Evolutionary conservation across 176 grass and related monocot genomes (phyloP), one percentile per base, ranked within the genome.

Genomic region (Carex littledalei): DNA sequence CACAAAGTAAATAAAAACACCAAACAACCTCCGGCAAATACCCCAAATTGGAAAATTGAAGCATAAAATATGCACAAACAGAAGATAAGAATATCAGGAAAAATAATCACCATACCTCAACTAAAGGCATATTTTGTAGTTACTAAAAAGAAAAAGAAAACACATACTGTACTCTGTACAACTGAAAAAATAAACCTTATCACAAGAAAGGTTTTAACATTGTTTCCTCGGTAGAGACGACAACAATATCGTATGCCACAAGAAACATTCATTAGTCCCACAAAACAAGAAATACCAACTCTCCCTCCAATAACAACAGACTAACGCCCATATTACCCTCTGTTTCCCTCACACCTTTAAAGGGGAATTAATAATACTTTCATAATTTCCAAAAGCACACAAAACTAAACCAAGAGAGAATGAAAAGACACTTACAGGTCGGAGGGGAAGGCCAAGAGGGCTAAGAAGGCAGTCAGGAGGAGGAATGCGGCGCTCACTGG

Each of bases 391-490:
- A 66, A 7, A 43, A 82, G 59, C 22, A 67, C 21, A 71, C 37
- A 4, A 11, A 56, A 32, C 15, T 22, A 56, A 50, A 78, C 74
- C 3, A 81, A 67, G 24, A 73, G 20, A 64, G 45, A 31, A 86
- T 47, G 18, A 84, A 58, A 29, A 12, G 67, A 47, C 62, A 89
- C 91, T 91, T 87, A 99, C 97, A 45, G 91, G 91, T 50, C 97
- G 93, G 79, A 99, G 88, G 56, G 97, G 97, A 88, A 99, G 91
- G 81, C 97, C 97, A 81, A 96, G 72, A 86, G 97, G 91, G 84
- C 93, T 96, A 60, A 99, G 88, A 74, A 89, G 61, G 85, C 97
- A 99, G 78, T 99, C 85, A 39, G 97, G 97, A 76, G 91, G 71
- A 54, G 97, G 91, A 75, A 94, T 32, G 63, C 86, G 81, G 50